phyloP scores from a whole-genome alignment of 2,329 filamentous ascomycete genomes.

The Simplicillium sp. region DNA sequence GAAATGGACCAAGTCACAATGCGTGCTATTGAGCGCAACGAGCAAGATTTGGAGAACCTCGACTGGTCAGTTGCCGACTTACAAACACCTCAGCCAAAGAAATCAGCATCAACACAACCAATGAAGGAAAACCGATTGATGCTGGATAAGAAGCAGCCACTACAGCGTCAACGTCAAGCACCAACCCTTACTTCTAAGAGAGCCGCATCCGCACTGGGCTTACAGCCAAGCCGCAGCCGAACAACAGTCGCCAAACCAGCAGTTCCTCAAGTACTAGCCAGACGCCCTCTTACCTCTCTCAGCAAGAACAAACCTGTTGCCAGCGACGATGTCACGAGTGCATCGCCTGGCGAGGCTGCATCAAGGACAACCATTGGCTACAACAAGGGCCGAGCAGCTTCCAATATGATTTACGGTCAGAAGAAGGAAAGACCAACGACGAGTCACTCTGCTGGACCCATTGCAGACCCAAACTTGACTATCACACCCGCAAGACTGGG shows the following conservation, averaged over 20 bases:
- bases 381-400: slow-evolving; percentile 59
- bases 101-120: not conserved
- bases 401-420: slow-evolving; percentile 30
- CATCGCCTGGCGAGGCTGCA: slow-evolving; percentile 52
- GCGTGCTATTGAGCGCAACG: slow-evolving; percentile 57
- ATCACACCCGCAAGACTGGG: slow-evolving; percentile 26
- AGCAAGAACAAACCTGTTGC: no score
- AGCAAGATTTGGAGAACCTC: slow-evolving; percentile 54
- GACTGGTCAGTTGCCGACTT: slow-evolving; percentile 52
- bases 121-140: not conserved
- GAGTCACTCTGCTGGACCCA: slow-evolving; percentile 6
- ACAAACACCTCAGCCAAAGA: slow-evolving; percentile 18
- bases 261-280: slow-evolving; percentile 8
- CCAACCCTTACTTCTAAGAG: slow-evolving; percentile 32
- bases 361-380: slow-evolving; percentile 82
- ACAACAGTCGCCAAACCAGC: slow-evolving; percentile 4
- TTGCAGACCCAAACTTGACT: slow-evolving; percentile 33
- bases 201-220: slow-evolving; percentile 41
- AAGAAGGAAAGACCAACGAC: slow-evolving; percentile 3
- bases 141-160: not conserved
- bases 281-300: slow-evolving; percentile 11
- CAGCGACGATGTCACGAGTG: slow-evolving; percentile 36
- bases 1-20: slow-evolving; percentile 39
- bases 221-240: slow-evolving; percentile 10
- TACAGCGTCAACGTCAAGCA: slow-evolving; percentile 2